Evolutionary conservation across 768 basidiomycete species (phyloP).

Genomic region (Rhodosporidiobolus odoratus): DNA sequence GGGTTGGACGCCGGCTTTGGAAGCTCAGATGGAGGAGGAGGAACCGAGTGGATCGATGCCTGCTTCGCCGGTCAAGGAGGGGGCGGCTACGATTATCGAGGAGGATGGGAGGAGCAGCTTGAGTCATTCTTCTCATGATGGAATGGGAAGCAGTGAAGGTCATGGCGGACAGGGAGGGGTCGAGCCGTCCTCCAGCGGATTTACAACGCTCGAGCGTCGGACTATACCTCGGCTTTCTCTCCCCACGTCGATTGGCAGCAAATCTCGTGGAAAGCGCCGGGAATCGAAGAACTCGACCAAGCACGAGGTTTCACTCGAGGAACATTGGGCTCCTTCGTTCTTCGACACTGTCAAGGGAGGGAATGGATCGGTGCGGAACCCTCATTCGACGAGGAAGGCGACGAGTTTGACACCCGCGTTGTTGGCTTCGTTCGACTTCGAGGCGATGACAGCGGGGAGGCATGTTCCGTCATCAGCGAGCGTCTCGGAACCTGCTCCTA

Average conservation of each 20-base stretch:
- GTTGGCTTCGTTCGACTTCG: neutral
- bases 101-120: neutral
- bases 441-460: neutral
- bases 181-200: no score
- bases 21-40: neutral
- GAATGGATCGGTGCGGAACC: neutral
- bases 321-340: slow-evolving; percentile 5
- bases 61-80: neutral
- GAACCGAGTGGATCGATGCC: no score
- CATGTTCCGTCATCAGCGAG: neutral
- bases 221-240: neutral
- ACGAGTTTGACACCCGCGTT: slow-evolving; percentile 1
- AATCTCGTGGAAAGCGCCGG: neutral
- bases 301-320: neutral
- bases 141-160: neutral
- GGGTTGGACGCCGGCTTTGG: neutral
- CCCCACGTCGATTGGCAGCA: neutral
- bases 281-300: neutral
- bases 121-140: neutral
- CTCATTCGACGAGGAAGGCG: slow-evolving; percentile 13
- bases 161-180: no score
- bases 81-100: no score
- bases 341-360: slow-evolving; percentile 10
- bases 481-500: neutral
- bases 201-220: neutral